Percentiles rank a stretch among this genome's conserved stretches.
Evolutionary conservation across 164 flowering plant genomes (phyloP).

Genomic region (Magnolia changhungtana): DNA sequence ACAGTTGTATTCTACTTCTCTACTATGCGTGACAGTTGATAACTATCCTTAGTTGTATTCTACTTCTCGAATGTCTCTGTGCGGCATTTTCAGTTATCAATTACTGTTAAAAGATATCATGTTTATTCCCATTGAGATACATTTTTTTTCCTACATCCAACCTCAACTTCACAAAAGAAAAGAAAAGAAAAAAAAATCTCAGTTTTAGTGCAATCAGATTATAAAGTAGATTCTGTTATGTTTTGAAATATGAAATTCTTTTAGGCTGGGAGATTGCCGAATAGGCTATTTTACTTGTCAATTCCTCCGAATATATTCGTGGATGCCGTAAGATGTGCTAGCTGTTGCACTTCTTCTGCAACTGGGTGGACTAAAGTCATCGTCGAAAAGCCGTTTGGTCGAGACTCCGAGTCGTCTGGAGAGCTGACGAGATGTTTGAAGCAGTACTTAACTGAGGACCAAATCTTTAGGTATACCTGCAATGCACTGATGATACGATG

Average conservation of each 20-base stretch:
- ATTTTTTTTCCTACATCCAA: no score
- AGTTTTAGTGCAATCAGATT: not conserved
- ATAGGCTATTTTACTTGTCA: conserved; percentile 84
- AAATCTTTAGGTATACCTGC: conserved; percentile 68
- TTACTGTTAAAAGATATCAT: not conserved
- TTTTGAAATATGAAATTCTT: not conserved
- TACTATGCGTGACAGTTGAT: not conserved
- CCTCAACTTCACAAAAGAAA: no score
- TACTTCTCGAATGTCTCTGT: not conserved
- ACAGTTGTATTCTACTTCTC: not conserved
- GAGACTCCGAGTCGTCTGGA: conserved; percentile 68
- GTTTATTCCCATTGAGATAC: not conserved
- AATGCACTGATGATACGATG: not conserved
- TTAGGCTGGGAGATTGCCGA: conserved; percentile 59
- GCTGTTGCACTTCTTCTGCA: conserved; percentile 57
- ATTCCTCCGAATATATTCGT: conserved; percentile 84
- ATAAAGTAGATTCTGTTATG: not conserved
- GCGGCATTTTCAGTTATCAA: not conserved
- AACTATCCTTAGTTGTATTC: no score
- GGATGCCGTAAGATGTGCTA: conserved; percentile 76
- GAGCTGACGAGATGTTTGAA: conserved; percentile 68
- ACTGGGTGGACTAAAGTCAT: conserved; percentile 90
- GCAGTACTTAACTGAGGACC: conserved; percentile 74
- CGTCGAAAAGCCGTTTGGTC: conserved; percentile 94
- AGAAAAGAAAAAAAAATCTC: not conserved